Conservation (phyloP, 225 moss, liverwort and hornwort species). For the Polytrichum commune region DNA sequence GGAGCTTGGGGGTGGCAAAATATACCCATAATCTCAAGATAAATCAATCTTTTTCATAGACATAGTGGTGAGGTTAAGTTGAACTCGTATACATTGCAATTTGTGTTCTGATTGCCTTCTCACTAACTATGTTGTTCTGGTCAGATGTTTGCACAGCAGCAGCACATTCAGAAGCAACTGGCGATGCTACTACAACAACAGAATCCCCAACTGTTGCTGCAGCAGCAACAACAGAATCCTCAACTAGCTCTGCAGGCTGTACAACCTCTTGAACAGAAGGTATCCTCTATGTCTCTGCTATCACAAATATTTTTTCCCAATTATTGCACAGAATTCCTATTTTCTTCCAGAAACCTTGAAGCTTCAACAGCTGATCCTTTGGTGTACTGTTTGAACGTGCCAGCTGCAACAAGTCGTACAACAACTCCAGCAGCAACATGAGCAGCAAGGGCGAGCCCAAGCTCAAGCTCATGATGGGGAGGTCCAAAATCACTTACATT, state of each 20-base stretch:
- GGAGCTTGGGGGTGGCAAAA: too few relatives aligned
- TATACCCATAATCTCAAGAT: too few relatives aligned
- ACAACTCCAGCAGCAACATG: slow-evolving; percentile 27
- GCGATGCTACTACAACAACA: slow-evolving; percentile 41
- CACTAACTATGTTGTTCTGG: too few relatives aligned
- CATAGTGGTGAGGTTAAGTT: too few relatives aligned
- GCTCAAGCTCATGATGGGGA: slow-evolving; percentile 24
- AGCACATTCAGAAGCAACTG: slow-evolving; percentile 48
- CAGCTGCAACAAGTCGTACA: slow-evolving; percentile 57
- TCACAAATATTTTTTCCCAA: neutral
- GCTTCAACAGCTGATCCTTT: too few relatives aligned
- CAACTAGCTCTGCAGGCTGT: slow-evolving; percentile 60
- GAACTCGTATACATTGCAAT: too few relatives aligned
- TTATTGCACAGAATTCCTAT: neutral
- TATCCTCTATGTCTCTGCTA: neutral
- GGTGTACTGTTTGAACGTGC: neutral
- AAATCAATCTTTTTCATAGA: too few relatives aligned
- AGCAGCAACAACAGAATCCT: slow-evolving; percentile 61
- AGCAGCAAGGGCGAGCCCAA: slow-evolving; percentile 45
- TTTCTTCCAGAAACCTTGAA: too few relatives aligned
- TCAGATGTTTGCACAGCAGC: slow-evolving; percentile 49
- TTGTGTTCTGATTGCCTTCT: too few relatives aligned
- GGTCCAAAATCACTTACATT: slow-evolving; percentile 38
- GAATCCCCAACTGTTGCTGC: slow-evolving; percentile 39
- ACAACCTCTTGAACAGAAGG: slow-evolving; percentile 60